A percentile compares a stretch with the other conserved stretches of the same genome.
Conservation (phyloP, 768 basidiomycete genomes). For the Artomyces pyxidatus region DNA sequence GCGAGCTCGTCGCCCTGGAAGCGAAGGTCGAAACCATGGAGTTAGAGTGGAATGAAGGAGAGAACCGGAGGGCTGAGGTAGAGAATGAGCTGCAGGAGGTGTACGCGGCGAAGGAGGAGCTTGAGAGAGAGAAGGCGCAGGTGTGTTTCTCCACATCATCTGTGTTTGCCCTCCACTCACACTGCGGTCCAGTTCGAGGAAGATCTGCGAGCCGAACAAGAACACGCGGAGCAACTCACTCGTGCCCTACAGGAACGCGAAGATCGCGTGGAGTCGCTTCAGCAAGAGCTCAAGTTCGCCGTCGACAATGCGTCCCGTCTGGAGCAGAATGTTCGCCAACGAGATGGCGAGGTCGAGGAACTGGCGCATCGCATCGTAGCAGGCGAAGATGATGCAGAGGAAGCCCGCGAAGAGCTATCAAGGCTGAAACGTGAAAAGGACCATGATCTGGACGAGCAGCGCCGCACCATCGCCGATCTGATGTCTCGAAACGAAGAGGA, state of each 20-base stretch:
- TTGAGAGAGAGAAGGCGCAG: conserved; percentile 31
- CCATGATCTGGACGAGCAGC: conserved; percentile 41
- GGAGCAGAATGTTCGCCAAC: conserved; percentile 47
- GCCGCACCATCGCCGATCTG: conserved; percentile 36
- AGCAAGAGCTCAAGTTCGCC: conserved; percentile 48
- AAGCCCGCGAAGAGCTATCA: conserved; percentile 46
- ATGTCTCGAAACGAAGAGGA: conserved; percentile 39
- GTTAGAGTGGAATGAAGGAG: conserved; percentile 45
- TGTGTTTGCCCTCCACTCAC: background rate
- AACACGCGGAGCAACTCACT: conserved; percentile 40
- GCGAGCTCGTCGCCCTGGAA: conserved; percentile 21
- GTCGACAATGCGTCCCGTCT: conserved; percentile 45
- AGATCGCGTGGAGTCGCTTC: conserved; percentile 40
- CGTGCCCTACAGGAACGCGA: conserved; percentile 45
- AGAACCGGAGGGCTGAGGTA: conserved; percentile 46
- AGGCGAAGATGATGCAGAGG: conserved; percentile 44
- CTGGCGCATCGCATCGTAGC: conserved; percentile 37
- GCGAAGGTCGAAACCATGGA: conserved; percentile 35
- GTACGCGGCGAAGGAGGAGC: conserved; percentile 40
- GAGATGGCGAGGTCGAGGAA: conserved; percentile 48
- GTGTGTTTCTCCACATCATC: background rate
- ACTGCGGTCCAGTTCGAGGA: conserved; percentile 36
- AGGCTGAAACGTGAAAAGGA: conserved; percentile 47
- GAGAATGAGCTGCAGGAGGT: conserved; percentile 49
- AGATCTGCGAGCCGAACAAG: conserved; percentile 45